A percentile compares a stretch with the other conserved stretches of the same genome.
phyloP scores from a whole-genome alignment of 2,329 filamentous ascomycete species.

The Sarocladium kiliense region DNA sequence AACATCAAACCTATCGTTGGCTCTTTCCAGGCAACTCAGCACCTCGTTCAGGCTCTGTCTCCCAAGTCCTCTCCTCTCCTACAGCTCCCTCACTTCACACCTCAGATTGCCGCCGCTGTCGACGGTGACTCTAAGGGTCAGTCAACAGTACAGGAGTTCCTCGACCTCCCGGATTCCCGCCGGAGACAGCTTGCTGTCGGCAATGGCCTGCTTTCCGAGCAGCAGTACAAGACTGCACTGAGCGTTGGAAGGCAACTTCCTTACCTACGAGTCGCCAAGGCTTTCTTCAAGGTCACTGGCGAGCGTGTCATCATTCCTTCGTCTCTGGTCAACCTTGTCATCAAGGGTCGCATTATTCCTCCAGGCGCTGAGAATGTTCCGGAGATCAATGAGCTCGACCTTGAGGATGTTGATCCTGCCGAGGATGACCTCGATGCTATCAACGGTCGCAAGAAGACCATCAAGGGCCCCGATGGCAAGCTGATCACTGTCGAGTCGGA shows the following conservation, averaged over 20 bases:
- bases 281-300: conserved; percentile 94
- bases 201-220: conserved; percentile 63
- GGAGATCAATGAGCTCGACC: conserved; percentile 67
- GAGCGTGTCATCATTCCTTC: conserved; percentile 90
- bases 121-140: conserved; percentile 73
- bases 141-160: conserved; percentile 78
- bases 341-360: conserved; percentile 91
- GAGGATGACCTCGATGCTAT: conserved; percentile 88
- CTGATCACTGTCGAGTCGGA: conserved; percentile 52
- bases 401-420: conserved; percentile 87
- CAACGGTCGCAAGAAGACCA: conserved; percentile 65
- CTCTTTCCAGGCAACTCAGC: conserved; percentile 77
- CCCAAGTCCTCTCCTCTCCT: conserved; percentile 82
- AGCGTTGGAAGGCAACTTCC: conserved; percentile 79
- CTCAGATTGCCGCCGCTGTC: conserved; percentile 58
- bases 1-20: conserved; percentile 77
- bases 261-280: conserved; percentile 77
- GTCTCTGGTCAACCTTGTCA: conserved; percentile 86
- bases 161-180: conserved; percentile 72
- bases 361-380: conserved; percentile 75
- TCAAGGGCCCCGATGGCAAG: conserved; percentile 58
- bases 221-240: conserved; percentile 72
- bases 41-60: conserved; percentile 82
- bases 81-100: conserved; percentile 83
- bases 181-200: conserved; percentile 68